Percentiles rank a stretch among this genome's conserved stretches.
Conservation (phyloP, 2,329 filamentous ascomycete genomes). For the Apiospora rasikravindrae region DNA sequence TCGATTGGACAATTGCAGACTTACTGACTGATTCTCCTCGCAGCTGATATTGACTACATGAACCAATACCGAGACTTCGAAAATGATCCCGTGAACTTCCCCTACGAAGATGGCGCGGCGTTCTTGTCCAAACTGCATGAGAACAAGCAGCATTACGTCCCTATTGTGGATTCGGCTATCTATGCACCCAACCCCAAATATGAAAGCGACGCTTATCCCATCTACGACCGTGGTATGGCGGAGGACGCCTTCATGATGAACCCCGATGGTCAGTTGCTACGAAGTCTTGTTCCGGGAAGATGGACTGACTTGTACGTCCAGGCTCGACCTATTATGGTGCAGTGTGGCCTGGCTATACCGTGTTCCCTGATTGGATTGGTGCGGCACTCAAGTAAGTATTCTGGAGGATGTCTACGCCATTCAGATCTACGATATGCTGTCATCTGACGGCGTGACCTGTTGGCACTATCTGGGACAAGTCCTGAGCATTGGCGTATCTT, state of each 20-base stretch:
- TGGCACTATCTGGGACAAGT: neutral
- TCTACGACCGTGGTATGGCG: conserved; percentile 66
- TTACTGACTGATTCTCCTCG: conserved; percentile 45
- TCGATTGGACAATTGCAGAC: conserved; percentile 37
- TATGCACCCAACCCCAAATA: conserved; percentile 77
- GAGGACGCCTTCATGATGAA: conserved; percentile 61
- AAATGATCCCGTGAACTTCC: conserved; percentile 62
- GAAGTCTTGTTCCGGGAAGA: too few species aligned
- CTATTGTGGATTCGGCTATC: conserved; percentile 75
- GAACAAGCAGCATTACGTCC: conserved; percentile 70
- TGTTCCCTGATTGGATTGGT: conserved; percentile 74
- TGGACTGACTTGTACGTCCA: neutral
- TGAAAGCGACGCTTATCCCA: conserved; percentile 64
- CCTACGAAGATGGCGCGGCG: conserved; percentile 61
- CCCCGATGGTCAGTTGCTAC: conserved; percentile 50
- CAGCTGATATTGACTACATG: conserved; percentile 77
- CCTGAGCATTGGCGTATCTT: neutral
- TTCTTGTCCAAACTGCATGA: conserved; percentile 67
- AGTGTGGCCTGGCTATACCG: conserved; percentile 77
- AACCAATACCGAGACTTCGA: conserved; percentile 66
- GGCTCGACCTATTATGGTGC: conserved; percentile 60
- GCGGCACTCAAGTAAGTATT: conserved; percentile 55
- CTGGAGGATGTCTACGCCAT: neutral
- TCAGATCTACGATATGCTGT: neutral
- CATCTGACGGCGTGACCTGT: neutral